Conservation (phyloP, 208 protist species). For the Leishmania major region DNA sequence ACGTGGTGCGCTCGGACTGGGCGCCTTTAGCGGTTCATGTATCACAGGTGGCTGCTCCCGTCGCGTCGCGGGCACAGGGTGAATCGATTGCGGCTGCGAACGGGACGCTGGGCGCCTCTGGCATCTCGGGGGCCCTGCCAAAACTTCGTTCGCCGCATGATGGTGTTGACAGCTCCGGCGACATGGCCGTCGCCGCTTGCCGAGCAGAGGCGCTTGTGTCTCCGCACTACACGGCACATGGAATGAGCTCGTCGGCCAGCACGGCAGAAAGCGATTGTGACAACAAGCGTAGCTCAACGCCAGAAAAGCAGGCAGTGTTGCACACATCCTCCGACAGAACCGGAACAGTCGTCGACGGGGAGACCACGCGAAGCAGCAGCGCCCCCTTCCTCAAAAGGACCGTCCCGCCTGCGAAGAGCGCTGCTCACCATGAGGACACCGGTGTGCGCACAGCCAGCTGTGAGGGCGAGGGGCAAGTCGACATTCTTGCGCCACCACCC, state of each 20-base stretch:
- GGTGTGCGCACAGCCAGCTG: not conserved
- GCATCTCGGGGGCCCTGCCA: not conserved
- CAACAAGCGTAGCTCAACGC: not conserved
- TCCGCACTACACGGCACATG: not conserved
- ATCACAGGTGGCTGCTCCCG: not conserved
- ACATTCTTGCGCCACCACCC: not conserved
- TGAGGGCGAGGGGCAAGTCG: not conserved
- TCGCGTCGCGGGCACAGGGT: not conserved
- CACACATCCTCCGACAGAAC: not conserved
- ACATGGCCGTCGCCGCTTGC: not conserved
- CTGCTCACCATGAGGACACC: not conserved
- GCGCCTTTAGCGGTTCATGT: not conserved
- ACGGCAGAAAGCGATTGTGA: not conserved
- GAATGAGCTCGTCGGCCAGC: not conserved
- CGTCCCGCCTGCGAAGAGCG: not conserved
- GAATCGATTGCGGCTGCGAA: not conserved
- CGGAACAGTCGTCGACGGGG: not conserved
- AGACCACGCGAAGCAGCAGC: not conserved
- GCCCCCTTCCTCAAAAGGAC: not conserved
- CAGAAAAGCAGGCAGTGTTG: not conserved
- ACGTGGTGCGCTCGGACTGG: slow-evolving; percentile 16
- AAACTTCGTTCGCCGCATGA: not conserved
- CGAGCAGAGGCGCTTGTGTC: not conserved
- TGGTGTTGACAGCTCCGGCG: not conserved
- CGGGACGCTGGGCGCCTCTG: not conserved